These are phyloP conservation scores for Xylaria sp. DNA, from an alignment of 2,329 filamentous ascomycete species.

Conservation along the genomic window DNA sequence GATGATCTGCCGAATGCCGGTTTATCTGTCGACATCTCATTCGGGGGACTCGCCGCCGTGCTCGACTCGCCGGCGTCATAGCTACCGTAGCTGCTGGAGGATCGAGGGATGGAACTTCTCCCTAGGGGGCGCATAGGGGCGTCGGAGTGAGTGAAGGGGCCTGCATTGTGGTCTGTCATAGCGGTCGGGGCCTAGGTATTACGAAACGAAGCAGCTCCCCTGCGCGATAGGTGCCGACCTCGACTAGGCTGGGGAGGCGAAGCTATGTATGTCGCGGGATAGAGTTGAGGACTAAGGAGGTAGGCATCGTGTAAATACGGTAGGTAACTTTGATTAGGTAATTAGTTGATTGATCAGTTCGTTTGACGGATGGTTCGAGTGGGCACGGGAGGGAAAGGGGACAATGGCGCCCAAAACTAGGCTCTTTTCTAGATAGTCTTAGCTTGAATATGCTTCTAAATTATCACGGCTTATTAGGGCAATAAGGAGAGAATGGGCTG, in stretches of 20 bases:
- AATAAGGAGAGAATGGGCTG: background rate
- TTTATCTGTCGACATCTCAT: slow-evolving; percentile 38
- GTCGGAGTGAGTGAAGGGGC: slow-evolving; percentile 44
- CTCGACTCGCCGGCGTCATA: slow-evolving; percentile 61
- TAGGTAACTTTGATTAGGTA: background rate
- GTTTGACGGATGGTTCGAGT: slow-evolving; percentile 1
- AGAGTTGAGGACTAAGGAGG: slow-evolving; percentile 1
- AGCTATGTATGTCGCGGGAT: slow-evolving; percentile 22
- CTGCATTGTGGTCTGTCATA: slow-evolving; percentile 50
- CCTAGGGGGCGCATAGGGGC: slow-evolving; percentile 36
- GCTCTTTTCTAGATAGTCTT: background rate
- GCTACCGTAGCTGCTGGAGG: slow-evolving; percentile 51
- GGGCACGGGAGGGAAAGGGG: background rate
- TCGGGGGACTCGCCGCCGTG: slow-evolving; percentile 48
- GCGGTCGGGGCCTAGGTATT: slow-evolving; percentile 40
- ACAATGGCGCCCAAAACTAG: background rate
- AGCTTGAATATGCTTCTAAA: slow-evolving; percentile 14
- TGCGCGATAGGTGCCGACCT: slow-evolving; percentile 9
- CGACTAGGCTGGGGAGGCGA: slow-evolving; percentile 6
- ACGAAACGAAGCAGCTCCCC: slow-evolving; percentile 12
- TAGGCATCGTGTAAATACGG: slow-evolving; percentile 22
- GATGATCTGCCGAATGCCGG: slow-evolving; percentile 39
- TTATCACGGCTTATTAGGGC: background rate
- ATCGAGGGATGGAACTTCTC: slow-evolving; percentile 48
- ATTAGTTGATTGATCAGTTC: background rate